Evolutionary conservation across 257 asterid species (phyloP).

Genomic region (Jasminum sambac): DNA sequence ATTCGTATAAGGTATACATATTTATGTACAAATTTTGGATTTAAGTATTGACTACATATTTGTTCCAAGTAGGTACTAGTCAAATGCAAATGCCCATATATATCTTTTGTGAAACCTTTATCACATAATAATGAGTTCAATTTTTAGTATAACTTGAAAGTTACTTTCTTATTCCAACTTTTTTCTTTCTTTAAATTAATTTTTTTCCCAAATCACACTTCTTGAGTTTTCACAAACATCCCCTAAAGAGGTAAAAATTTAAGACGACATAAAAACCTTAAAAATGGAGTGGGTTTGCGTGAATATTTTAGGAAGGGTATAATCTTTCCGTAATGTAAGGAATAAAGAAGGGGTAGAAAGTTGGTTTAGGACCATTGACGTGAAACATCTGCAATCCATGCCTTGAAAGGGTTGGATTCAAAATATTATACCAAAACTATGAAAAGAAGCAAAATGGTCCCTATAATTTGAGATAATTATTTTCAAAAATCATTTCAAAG

Average conservation of each 20-base stretch:
- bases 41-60: too few species aligned
- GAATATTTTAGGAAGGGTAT: background rate
- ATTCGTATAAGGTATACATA: too few species aligned
- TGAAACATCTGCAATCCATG: background rate
- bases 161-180: too few species aligned
- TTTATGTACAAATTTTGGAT: too few species aligned
- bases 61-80: too few species aligned
- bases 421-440: background rate
- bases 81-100: too few species aligned
- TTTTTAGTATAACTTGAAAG: too few species aligned
- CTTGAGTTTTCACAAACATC: background rate
- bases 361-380: background rate
- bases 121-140: too few species aligned
- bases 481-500: too few species aligned
- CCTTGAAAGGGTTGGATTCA: constrained; percentile 3
- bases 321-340: constrained; percentile 18
- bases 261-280: constrained; percentile 8
- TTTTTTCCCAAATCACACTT: background rate
- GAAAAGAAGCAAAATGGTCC: background rate
- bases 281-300: constrained; percentile 3
- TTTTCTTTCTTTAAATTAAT: background rate
- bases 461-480: background rate
- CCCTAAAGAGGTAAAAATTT: background rate
- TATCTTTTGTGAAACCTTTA: too few species aligned
- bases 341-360: background rate